These are phyloP conservation scores for Pelargonium fulgidum DNA, from an alignment of 441 rosid genomes.

Conservation along the genomic window DNA sequence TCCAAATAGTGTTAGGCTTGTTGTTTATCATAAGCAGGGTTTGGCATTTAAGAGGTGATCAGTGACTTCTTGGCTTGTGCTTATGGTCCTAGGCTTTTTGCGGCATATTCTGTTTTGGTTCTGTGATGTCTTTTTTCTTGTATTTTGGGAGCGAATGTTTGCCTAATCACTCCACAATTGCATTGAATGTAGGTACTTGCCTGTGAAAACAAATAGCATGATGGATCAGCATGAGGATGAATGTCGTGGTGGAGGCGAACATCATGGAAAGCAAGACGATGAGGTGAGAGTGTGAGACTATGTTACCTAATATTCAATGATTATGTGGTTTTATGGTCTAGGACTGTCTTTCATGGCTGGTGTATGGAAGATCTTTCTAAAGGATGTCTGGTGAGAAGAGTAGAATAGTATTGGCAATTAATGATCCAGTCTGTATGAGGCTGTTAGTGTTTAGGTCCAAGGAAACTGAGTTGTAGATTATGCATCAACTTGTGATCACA, in stretches of 20 bases:
- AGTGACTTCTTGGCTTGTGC: background rate
- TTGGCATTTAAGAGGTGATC: background rate
- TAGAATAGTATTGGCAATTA: background rate
- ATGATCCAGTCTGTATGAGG: background rate
- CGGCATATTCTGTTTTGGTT: background rate
- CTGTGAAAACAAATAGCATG: conserved; percentile 9
- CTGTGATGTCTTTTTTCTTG: background rate
- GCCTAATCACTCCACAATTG: background rate
- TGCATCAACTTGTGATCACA: background rate
- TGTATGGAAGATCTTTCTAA: background rate
- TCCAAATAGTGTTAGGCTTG: conserved; percentile 1
- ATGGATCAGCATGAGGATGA: conserved; percentile 79
- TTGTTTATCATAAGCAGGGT: background rate
- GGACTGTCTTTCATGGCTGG: background rate
- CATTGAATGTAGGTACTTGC: conserved; percentile 2
- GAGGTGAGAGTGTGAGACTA: conserved; percentile 45
- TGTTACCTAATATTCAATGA: background rate
- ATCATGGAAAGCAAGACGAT: conserved; percentile 55
- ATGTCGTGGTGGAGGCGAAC: conserved; percentile 38
- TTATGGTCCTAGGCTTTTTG: background rate
- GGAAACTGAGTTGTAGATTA: conserved; percentile 6
- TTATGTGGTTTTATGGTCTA: background rate
- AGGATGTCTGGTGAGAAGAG: conserved; percentile 5
- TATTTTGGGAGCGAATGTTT: background rate
- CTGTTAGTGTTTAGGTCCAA: background rate